Evolutionary conservation across 768 basidiomycete genomes (phyloP), one percentile per base, ranked within the genome.

Genomic region (Paxillus ammoniavirescens): DNA sequence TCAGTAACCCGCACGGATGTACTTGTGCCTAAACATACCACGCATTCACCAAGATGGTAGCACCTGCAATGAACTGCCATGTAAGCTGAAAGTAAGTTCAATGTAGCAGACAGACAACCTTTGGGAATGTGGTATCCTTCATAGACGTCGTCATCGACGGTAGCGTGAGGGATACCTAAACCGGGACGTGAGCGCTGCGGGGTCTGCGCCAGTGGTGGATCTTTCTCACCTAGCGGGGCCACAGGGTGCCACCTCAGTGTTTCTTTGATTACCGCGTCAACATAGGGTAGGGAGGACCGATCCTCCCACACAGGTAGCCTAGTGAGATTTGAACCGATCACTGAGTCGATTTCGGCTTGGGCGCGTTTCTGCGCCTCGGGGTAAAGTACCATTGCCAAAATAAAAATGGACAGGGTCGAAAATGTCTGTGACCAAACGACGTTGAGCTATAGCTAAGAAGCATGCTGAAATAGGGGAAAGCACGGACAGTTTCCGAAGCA

Each of bases 51-150:
- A 51, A 36, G 31, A 49, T 2, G 5, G 52, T 54, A 12, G 58
- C 41, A 35, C 41, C 48, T 50, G 5, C 17, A 48, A 31, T 5
- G 26, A 41, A 21, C 4, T 7, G 31, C 21, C 41, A 18, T n/a
- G 42, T 47, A 5, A 54, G 18, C 14, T 30, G 14, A 38, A 21
- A 15, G n/a, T n/a, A 5, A 7, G 30, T 2, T 4, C 3, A n/a
- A 23, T 23, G 10, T 14, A 8, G 13, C 23, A 48, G 15, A 13
- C 14, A 21, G 14, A 21, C 12, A 36, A 51, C 49, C 49, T 54
- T 73, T 73, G 8, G 82, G 82, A 44, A 84, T 84, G 10, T 75
- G 60, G 50, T 79, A 77, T 7, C 74, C 73, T 36, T 70, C 64
- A 54, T 76, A 77, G 14, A 69, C 52, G 41, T 76, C 77, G 45